Percentiles rank a stretch among this genome's conserved stretches.
phyloP scores from a whole-genome alignment of 805 yeast genomes.

The Yarrowia phangngaensis region DNA sequence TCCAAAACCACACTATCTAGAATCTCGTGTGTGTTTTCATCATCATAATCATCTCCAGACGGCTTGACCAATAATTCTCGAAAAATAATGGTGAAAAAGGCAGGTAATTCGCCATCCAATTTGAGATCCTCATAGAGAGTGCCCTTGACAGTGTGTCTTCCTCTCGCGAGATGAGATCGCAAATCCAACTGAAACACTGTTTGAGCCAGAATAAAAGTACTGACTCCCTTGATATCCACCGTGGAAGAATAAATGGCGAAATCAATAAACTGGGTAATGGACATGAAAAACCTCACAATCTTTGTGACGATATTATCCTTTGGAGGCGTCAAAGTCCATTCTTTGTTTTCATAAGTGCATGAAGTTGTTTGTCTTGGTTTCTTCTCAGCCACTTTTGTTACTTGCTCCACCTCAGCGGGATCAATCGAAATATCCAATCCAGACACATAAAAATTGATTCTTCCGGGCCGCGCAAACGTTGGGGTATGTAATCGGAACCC shows the following conservation, averaged over 20 bases:
- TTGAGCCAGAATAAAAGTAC: conserved; percentile 36
- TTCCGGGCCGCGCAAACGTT: conserved; percentile 43
- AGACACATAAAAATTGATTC: conserved; percentile 38
- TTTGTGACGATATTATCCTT: conserved; percentile 30
- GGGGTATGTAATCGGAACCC: conserved; percentile 43
- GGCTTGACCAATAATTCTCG: conserved; percentile 37
- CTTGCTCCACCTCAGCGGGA: conserved; percentile 30
- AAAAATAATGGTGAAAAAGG: conserved; percentile 33
- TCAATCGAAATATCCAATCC: conserved; percentile 39
- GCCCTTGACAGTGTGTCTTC: conserved; percentile 36
- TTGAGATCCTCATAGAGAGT: conserved; percentile 37
- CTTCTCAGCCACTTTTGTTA: conserved; percentile 24
- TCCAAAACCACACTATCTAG: conserved; percentile 37
- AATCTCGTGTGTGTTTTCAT: conserved; percentile 36
- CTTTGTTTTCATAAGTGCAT: conserved; percentile 22
- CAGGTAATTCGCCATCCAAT: conserved; percentile 36
- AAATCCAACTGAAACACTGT: conserved; percentile 36
- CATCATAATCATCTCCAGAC: conserved; percentile 35
- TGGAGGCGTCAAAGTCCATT: conserved; percentile 34
- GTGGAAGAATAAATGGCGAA: conserved; percentile 34
- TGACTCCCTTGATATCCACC: conserved; percentile 33
- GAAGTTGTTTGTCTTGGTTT: conserved; percentile 4
- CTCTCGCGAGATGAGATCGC: conserved; percentile 28
- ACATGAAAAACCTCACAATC: conserved; percentile 30
- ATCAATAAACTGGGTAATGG: conserved; percentile 34